Conservation (phyloP, 139 green algal genomes). For the Closterium sp. region DNA sequence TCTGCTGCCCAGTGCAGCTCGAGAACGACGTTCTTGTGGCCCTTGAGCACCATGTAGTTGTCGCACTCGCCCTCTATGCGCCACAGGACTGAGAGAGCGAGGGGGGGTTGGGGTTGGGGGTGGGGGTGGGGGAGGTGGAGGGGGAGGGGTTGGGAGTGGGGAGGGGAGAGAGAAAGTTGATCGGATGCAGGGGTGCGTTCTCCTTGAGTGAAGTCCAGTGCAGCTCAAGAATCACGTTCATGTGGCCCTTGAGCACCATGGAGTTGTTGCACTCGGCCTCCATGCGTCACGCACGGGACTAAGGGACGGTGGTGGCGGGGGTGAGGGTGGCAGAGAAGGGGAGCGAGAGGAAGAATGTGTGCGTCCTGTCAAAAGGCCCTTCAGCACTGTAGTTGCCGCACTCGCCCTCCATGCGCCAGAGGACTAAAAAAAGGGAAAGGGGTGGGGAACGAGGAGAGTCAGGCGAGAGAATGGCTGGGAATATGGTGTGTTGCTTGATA, state of each 20-base stretch:
- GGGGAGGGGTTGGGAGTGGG: background rate
- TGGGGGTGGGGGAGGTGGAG: background rate
- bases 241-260: slow-evolving; percentile 86
- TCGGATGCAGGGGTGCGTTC: slow-evolving; percentile 2
- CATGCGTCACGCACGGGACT: slow-evolving; percentile 77
- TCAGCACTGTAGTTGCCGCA: slow-evolving; percentile 90
- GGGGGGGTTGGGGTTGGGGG: background rate
- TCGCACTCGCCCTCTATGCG: slow-evolving; percentile 76
- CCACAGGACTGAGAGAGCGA: slow-evolving; percentile 74
- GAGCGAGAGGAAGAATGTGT: too few species aligned
- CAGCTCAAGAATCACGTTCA: slow-evolving; percentile 88
- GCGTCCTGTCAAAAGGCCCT: slow-evolving; percentile 92
- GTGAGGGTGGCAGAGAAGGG: background rate
- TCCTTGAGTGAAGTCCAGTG: slow-evolving; percentile 84
- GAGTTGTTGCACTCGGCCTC: slow-evolving; percentile 88
- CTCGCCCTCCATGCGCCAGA: slow-evolving; percentile 81
- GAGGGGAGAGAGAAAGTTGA: background rate
- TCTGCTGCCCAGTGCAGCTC: slow-evolving; percentile 88
- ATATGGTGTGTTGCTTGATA: background rate
- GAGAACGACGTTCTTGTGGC: slow-evolving; percentile 91
- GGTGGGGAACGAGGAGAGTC: background rate
- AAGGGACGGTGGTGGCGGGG: background rate
- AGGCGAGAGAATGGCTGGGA: background rate
- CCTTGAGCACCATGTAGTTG: slow-evolving; percentile 87
- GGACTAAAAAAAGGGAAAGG: slow-evolving; percentile 50